Evolutionary conservation across 2,329 filamentous ascomycete genomes (phyloP), one percentile per base, ranked within the genome.

Genomic region (Alternaria gaisen): DNA sequence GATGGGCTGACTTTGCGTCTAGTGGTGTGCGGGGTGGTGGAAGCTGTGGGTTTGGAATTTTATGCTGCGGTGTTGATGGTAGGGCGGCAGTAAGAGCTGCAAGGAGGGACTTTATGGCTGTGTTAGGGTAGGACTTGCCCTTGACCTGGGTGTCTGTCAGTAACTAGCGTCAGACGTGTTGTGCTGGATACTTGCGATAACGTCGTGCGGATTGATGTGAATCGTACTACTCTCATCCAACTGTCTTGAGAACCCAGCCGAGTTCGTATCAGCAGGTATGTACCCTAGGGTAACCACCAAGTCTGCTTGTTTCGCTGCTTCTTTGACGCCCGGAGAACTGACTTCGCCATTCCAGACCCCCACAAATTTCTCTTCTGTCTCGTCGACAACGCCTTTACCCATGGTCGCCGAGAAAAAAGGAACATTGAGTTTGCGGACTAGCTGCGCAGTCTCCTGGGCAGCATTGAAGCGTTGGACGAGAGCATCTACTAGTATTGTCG

Each of bases 311-410:
- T 77, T 71, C 14, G 80, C 76, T 4, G 72, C 78, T 32, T 76
- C 71, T 6, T 73, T 67, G 2, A 82, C 70, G 18, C 80, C 80
- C 0, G 78, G 77, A 0, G 69, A 67, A 12, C 77, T 74, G 7
- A 79, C 64, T n/a, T 69, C 66, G 11, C 81, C 81, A 53, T 81
- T 80, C 72, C 80, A 81, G 3, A 80, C 68, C 8, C 80, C 80
- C 16, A 81, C 72, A 53, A 78, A 80, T 47, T 74, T 67, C n/a
- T 73, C 72, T 18, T 79, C 67, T 1, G 74, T 77, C 60, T 82
- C 80, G 60, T 83, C 80, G 20, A 82, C 70, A 38, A 82, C 71
- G 16, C 77, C 76, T 61, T 82, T 83, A 36, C 79, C 80, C 76
- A 81, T 82, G 43, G 78, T 77, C 0, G 80, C 72, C 0, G 74